phyloP scores from a whole-genome alignment of 169 alveolate species.

The Plasmodium blacklocki region DNA sequence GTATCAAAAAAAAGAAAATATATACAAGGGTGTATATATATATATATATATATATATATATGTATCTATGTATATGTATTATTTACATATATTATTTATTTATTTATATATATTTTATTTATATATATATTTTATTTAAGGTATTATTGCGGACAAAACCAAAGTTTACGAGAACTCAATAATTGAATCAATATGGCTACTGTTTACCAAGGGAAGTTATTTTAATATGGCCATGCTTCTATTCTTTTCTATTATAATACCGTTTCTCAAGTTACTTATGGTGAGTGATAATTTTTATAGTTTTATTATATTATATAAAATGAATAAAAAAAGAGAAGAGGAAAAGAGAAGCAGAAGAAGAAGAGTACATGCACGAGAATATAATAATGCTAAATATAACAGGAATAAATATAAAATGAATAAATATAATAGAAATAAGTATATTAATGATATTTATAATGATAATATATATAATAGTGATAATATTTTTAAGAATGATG shows the following conservation, averaged over 20 bases:
- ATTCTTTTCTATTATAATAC: slow-evolving; percentile 56
- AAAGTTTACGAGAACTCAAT: slow-evolving; percentile 59
- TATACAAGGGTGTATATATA: neutral
- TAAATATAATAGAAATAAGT: no score
- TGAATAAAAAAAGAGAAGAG: slow-evolving; percentile 22
- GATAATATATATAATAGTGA: neutral
- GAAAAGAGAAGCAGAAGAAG: neutral
- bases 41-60: neutral
- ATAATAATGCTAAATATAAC: no score
- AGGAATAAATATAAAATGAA: no score
- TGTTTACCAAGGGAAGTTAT: slow-evolving; percentile 39
- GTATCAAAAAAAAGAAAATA: neutral
- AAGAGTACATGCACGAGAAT: neutral
- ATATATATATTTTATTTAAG: slow-evolving; percentile 11
- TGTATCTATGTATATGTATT: neutral
- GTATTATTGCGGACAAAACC: slow-evolving; percentile 21
- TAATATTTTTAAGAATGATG: slow-evolving; percentile 19
- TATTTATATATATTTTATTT: neutral
- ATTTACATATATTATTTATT: no score
- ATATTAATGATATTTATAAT: no score
- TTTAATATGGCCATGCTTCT: slow-evolving; percentile 62
- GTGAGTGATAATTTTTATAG: slow-evolving; percentile 70
- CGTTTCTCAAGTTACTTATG: slow-evolving; percentile 45
- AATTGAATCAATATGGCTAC: slow-evolving; percentile 50
- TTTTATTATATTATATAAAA: slow-evolving; percentile 32